Evolutionary conservation across 2,329 filamentous ascomycete species (phyloP), one percentile per base, ranked within the genome.

Genomic region (Apiospora kogelbergensis): DNA sequence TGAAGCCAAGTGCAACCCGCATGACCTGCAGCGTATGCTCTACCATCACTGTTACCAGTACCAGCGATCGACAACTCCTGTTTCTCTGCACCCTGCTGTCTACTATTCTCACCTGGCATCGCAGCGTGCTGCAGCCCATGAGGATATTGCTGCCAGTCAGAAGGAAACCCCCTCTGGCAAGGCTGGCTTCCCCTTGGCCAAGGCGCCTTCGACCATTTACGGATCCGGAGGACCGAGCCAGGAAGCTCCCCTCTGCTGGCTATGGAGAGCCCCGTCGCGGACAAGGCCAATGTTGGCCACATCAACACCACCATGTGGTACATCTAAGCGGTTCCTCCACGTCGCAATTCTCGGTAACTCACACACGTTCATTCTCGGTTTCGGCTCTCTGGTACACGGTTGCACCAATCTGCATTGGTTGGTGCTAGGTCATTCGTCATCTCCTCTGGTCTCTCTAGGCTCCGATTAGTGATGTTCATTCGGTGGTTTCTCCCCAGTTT

Each of bases 11-110:
- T 86, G 93, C 75, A 79, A 85, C 0, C 85, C 91, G 0, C 89
- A 93, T 53, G 86, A 91, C 2, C 84, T 99, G 0, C 93, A 97
- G 76, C 90, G 91, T 68, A 92, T 98, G 88, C 91, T 98, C 26
- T 98, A 98, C 75, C 92, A 97, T 73, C 94, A 98, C 72, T 97
- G 92, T 60, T 99, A 97, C 80, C 94, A 97, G 68, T 99, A 97
- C 76, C 91, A 92, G 68, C 90, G 96, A 20, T 96, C 95, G 0
- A 98, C 95, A 0, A 98, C 95, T 0, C 94, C 96, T 0, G 95
- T 99, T 0, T 98, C 95, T 0, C 81, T 96, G 0, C 93, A 90
- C 73, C 96, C 96, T 0, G 94, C 96, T 0, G 91, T 98, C 0
- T 99, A 99, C 85, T 99, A 99, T 74, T 94, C 97, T 0, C 96